Percentiles rank a stretch among this genome's conserved stretches.
These are phyloP conservation scores for Chimonanthus salicifolius DNA, from an alignment of 164 flowering plant genomes.

Conservation along the genomic window DNA sequence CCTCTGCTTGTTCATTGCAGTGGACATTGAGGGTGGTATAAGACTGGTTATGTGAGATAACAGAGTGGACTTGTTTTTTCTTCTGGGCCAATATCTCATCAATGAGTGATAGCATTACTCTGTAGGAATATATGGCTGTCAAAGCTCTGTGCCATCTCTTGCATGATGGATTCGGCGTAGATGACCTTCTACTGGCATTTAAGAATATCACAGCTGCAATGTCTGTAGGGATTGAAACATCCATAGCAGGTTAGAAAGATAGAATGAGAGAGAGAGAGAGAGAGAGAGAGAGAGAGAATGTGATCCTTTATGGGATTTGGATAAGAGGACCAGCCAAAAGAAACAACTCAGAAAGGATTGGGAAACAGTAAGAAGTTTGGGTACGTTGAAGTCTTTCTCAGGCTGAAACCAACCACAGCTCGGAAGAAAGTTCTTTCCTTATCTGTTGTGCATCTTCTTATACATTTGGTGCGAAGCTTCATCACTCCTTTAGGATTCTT, in stretches of 20 bases:
- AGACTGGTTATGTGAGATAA: constrained; percentile 2
- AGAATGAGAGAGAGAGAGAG: no score
- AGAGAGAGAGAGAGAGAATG: no score
- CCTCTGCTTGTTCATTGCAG: not conserved
- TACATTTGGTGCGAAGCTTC: no score
- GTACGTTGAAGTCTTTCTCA: no score
- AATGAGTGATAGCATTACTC: constrained; percentile 25
- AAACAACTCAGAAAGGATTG: no score
- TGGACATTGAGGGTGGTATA: constrained; percentile 11
- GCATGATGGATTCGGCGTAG: not conserved
- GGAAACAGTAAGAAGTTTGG: no score
- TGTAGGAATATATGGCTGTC: not conserved
- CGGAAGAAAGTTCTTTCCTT: no score
- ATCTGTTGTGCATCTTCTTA: no score
- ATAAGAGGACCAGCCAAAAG: no score
- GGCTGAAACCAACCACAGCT: no score
- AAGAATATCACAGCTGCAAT: not conserved
- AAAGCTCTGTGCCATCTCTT: not conserved
- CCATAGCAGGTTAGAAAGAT: not conserved
- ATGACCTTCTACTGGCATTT: not conserved
- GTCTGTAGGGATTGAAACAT: not conserved
- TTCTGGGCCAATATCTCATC: constrained; percentile 14
- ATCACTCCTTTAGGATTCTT: no score
- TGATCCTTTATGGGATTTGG: no score
- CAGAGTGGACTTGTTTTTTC: not conserved